Evolutionary conservation across 768 basidiomycete species (phyloP).

Genomic region (Auricularia heimuer): DNA sequence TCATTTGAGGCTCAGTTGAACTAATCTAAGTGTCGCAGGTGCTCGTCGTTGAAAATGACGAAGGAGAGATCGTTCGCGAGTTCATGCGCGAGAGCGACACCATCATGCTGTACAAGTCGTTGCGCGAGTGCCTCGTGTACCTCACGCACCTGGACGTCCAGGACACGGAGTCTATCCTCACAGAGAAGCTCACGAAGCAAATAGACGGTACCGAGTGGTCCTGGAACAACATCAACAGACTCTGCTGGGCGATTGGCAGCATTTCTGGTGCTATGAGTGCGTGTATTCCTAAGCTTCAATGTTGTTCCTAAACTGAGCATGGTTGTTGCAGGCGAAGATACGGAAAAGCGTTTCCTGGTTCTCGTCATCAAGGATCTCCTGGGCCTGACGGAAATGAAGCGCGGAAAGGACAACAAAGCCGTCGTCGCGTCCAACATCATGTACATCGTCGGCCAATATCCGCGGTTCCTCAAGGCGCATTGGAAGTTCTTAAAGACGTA

Average conservation of each 20-base stretch:
- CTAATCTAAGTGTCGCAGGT: constrained; percentile 28
- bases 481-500: constrained; percentile 98
- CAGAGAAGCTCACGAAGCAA: constrained; percentile 95
- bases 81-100: constrained; percentile 99
- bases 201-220: constrained; percentile 98
- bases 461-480: constrained; percentile 97
- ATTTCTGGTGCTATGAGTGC: constrained; percentile 98
- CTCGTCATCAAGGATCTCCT: constrained; percentile 98
- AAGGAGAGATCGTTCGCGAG: constrained; percentile 98
- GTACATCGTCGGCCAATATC: constrained; percentile 99
- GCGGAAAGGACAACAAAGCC: constrained; percentile 99
- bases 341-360: constrained; percentile 96
- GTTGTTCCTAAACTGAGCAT: background rate
- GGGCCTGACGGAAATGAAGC: constrained; percentile 96
- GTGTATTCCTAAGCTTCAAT: constrained; percentile 21
- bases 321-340: constrained; percentile 73
- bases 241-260: constrained; percentile 99
- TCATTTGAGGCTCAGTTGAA: too few relatives aligned
- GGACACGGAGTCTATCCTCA: constrained; percentile 95
- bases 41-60: constrained; percentile 96
- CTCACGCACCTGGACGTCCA: constrained; percentile 93
- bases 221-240: constrained; percentile 97
- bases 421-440: constrained; percentile 94
- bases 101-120: constrained; percentile 96
- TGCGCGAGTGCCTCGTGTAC: constrained; percentile 96